These are phyloP conservation scores for Ceratocystis harringtonii DNA, from an alignment of 2,329 filamentous ascomycete genomes.

Conservation along the genomic window DNA sequence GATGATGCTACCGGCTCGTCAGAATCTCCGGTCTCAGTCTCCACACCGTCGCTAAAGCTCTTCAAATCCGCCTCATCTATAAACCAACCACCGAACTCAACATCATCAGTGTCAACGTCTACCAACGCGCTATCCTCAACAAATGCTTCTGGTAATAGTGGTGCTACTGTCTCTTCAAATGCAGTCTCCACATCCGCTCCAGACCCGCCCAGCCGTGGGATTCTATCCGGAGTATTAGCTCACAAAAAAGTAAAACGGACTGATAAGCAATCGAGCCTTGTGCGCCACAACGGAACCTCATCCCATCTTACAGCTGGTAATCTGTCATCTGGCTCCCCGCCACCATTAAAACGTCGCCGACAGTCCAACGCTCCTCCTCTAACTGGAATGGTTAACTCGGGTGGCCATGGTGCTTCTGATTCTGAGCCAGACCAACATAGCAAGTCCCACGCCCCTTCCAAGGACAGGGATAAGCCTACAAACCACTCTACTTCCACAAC, in stretches of 20 bases:
- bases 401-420: constrained; percentile 36
- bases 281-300: neutral
- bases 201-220: constrained; percentile 2
- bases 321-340: constrained; percentile 9
- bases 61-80: neutral
- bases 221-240: constrained; percentile 10
- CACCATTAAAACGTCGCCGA: constrained; percentile 10
- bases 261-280: constrained; percentile 3
- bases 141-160: neutral
- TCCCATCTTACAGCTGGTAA: neutral
- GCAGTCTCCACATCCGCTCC: neutral
- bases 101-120: neutral
- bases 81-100: neutral
- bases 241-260: constrained; percentile 13
- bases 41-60: neutral
- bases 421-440: constrained; percentile 36
- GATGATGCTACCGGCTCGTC: constrained; percentile 24
- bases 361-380: constrained; percentile 8
- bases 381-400: neutral
- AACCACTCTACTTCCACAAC: neutral
- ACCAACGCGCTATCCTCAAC: neutral
- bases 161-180: neutral
- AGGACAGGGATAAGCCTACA: constrained; percentile 35
- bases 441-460: constrained; percentile 31
- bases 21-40: neutral